Evolutionary conservation across 2,329 filamentous ascomycete genomes (phyloP), one percentile per base, ranked within the genome.

Genomic region (Diaporthe velutina): DNA sequence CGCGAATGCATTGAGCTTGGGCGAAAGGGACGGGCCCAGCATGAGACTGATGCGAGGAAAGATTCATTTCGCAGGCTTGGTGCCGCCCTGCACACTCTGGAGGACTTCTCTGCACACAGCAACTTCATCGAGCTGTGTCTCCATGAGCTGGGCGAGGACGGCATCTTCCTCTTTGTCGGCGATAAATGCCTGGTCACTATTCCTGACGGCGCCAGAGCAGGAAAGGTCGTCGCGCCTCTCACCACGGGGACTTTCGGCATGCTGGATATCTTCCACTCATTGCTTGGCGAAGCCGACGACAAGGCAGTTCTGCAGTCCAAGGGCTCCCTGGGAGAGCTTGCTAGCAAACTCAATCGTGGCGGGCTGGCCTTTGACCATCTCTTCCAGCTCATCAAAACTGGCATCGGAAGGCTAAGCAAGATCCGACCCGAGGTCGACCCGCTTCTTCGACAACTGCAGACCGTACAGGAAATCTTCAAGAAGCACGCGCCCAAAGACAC

Each of bases 71-170:
- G 80, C 12, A 79, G 78, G 77, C 83, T 90, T 0, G 88, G 88
- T 2, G 87, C 88, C 73, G 88, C 86, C 28, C 79, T 89, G 33
- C 88, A 90, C 77, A 88, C 87, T 45, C 82, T 89, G 9, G 88
- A 90, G 77, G 88, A 90, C 73, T 90, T 88, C 73, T 84, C 87
- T 8, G 88, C 88, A 0, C 88, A 90, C 76, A 88, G 87, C 40
- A 90, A 90, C 78, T 90, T 89, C 74, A 84, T 85, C 2, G 88
- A 90, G 78, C 85, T 90, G 28, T 87, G 86, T 19, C 79, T 90
- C 52, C 84, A 83, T 13, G 88, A 90, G 77, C 77, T 90, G 28
- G 88, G 88, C 6, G 86, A 88, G 73, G 78, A 82, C 40, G 83
- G 85, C n/a, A 86, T 90, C 9, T 90, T 90, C 73, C 80, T 88